Evolutionary conservation across 2,329 filamentous ascomycete genomes (phyloP).

Genomic region (Calonectria pauciramosa): DNA sequence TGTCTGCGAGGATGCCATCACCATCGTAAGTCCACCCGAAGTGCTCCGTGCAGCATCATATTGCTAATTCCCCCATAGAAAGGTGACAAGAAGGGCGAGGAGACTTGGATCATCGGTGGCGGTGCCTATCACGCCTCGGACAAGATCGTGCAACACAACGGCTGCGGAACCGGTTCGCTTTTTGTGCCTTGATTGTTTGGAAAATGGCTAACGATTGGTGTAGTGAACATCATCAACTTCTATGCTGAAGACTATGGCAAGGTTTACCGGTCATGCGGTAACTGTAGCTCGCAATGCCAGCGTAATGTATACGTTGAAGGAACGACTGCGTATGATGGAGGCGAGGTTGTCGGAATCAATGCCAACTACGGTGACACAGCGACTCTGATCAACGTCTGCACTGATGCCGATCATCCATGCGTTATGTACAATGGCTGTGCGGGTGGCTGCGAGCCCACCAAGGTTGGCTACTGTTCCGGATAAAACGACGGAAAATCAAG

Average conservation of each 20-base stretch:
- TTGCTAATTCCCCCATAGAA: conserved; percentile 27
- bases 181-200: neutral
- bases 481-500: neutral
- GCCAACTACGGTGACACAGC: conserved; percentile 53
- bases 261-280: conserved; percentile 32
- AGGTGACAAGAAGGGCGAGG: conserved; percentile 34
- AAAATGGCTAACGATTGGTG: neutral
- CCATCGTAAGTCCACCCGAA: conserved; percentile 27
- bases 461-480: conserved; percentile 14
- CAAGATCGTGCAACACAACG: conserved; percentile 58
- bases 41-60: no score
- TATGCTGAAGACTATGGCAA: conserved; percentile 34
- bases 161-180: conserved; percentile 44
- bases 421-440: conserved; percentile 40
- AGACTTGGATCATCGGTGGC: conserved; percentile 54
- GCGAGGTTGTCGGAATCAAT: conserved; percentile 58
- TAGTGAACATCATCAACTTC: conserved; percentile 42
- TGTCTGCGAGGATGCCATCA: conserved; percentile 45
- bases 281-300: conserved; percentile 37
- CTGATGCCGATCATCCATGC: conserved; percentile 42
- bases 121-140: conserved; percentile 54
- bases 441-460: conserved; percentile 13
- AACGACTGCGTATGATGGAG: conserved; percentile 54
- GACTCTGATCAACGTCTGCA: conserved; percentile 48
- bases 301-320: conserved; percentile 49